Conservation (phyloP, 768 basidiomycete genomes). For the Auriscalpium orientale region DNA sequence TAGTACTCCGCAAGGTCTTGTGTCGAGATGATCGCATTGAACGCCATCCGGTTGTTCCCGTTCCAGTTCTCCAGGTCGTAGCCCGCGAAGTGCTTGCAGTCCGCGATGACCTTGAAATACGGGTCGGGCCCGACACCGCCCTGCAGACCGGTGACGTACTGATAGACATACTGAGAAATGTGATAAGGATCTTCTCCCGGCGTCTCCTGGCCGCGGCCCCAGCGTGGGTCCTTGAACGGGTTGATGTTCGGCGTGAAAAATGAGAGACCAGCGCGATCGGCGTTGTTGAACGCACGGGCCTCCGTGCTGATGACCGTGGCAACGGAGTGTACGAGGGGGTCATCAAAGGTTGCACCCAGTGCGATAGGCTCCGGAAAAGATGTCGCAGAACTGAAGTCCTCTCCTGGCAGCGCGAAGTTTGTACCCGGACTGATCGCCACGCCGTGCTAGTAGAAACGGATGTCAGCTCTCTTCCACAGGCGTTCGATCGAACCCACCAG, state of each 20-base stretch:
- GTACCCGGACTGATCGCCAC: constrained; percentile 47
- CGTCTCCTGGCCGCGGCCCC: constrained; percentile 57
- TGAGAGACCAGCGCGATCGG: constrained; percentile 39
- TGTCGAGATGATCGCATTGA: constrained; percentile 42
- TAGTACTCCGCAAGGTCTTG: constrained; percentile 54
- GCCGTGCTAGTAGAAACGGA: constrained; percentile 29
- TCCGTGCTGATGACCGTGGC: constrained; percentile 49
- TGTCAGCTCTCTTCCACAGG: background rate
- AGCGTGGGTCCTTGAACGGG: constrained; percentile 54
- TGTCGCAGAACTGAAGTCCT: constrained; percentile 45
- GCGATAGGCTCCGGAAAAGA: constrained; percentile 52
- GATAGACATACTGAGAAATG: constrained; percentile 43
- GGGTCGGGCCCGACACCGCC: constrained; percentile 47
- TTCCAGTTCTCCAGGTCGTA: constrained; percentile 54
- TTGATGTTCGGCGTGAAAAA: constrained; percentile 48
- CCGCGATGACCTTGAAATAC: constrained; percentile 43
- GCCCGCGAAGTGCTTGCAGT: constrained; percentile 55
- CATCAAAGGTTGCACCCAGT: constrained; percentile 49
- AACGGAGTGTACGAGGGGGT: constrained; percentile 39
- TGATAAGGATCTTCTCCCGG: constrained; percentile 55
- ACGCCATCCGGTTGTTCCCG: constrained; percentile 39
- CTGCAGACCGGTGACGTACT: constrained; percentile 46
- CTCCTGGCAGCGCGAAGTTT: constrained; percentile 37
- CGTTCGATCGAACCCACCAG: constrained; percentile 14
- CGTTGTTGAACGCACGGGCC: constrained; percentile 51